Conservation (phyloP, 495 filamentous ascomycete genomes). For the Xylaria curta region DNA sequence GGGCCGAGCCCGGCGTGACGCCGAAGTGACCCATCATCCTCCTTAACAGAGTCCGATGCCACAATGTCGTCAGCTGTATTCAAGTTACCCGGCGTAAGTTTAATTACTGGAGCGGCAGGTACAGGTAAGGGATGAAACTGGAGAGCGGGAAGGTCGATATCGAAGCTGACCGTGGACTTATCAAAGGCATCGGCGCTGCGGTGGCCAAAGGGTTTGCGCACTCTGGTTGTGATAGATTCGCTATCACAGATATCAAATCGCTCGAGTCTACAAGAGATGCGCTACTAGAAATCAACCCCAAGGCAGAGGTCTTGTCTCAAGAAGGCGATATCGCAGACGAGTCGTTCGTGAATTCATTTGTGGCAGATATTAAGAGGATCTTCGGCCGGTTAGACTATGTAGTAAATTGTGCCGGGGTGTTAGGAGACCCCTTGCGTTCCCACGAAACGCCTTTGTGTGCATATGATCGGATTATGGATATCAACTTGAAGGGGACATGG, state of each 20-base stretch:
- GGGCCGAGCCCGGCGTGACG: not conserved
- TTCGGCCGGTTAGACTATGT: slow-evolving; percentile 60
- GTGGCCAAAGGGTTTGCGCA: slow-evolving; percentile 57
- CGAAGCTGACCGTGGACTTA: not conserved
- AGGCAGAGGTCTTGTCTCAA: slow-evolving; percentile 38
- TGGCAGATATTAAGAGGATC: slow-evolving; percentile 35
- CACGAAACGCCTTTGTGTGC: slow-evolving; percentile 36
- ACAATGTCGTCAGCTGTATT: slow-evolving; percentile 30
- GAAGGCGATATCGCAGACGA: slow-evolving; percentile 53
- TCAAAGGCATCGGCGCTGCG: slow-evolving; percentile 60
- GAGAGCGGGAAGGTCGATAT: not conserved
- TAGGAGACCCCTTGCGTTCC: slow-evolving; percentile 26
- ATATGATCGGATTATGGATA: slow-evolving; percentile 57
- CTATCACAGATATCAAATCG: slow-evolving; percentile 58
- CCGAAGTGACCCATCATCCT: not conserved
- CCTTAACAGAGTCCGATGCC: not conserved
- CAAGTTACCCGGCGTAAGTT: slow-evolving; percentile 35
- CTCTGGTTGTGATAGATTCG: slow-evolving; percentile 56
- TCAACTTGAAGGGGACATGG: slow-evolving; percentile 62
- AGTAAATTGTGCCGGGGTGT: slow-evolving; percentile 56
- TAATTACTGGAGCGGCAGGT: slow-evolving; percentile 36
- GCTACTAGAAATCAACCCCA: slow-evolving; percentile 42
- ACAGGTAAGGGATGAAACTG: slow-evolving; percentile 23
- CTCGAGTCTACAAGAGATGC: slow-evolving; percentile 44
- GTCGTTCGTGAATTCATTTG: slow-evolving; percentile 49